Evolutionary conservation across 1,284 basidiomycete genomes (phyloP), one percentile per base, ranked within the genome.

Genomic region (Malassezia pachydermatis): DNA sequence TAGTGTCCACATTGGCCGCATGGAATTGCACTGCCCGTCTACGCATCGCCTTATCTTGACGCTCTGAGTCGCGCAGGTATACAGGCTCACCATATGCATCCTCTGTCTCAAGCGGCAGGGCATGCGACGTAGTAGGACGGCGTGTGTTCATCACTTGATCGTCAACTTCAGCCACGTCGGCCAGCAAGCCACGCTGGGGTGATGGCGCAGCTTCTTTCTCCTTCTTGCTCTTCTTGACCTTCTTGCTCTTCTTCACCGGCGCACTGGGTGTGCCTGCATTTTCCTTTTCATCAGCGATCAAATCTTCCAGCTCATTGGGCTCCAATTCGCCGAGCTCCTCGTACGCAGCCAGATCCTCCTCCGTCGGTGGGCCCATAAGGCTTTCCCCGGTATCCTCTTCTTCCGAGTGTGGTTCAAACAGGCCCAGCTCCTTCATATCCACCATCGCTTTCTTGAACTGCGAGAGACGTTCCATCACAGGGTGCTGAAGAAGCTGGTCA

Each of bases 391-490:
- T 54, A 11, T 41, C 45, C 16, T 49, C 47, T 23, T 51, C 43
- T 2, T 36, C 41, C 5, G 19, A 14, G 14, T 48, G 52, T 19
- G 29, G 45, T 35, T 63, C 55, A 5, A 62, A 60, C 30, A 71
- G 56, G 14, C 67, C 70, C n/a, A 65, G 51, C 33, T 68, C 58
- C 41, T 70, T 67, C 47, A 98, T 79, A 5, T 82, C 84, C 19
- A 79, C 73, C 10, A 98, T 77, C 2, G 83, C 81, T 66, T 87
- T 80, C 73, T 95, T 94, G 44, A 98, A 80, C 22, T 82, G 79
- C 27, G 92, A 77, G 7, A 98, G 79, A 11, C 90, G 84, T 20
- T 76, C 74, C 56, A 95, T 76, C 58, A 95, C 81, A 0, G 88
- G 86, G 67, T 70, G 67, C 10, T 47, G 29, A 1, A 58, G 51